phyloP scores from a whole-genome alignment of 176 grass and related monocot species.

The Zea luxurians region DNA sequence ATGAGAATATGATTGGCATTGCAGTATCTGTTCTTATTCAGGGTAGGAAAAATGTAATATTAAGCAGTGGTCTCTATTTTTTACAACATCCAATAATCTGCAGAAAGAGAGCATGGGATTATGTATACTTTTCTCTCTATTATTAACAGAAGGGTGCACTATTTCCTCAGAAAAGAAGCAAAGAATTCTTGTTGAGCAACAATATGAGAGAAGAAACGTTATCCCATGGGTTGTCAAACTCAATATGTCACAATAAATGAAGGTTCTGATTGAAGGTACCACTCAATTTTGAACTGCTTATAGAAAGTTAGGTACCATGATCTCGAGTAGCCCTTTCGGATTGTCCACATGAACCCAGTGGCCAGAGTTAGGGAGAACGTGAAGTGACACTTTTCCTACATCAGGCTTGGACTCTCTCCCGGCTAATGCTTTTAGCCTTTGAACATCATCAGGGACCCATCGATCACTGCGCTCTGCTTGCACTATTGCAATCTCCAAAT shows the following conservation, averaged over 20 bases:
- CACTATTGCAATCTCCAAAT: slow-evolving; percentile 73
- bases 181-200: neutral
- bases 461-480: slow-evolving; percentile 87
- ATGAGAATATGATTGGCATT: no score
- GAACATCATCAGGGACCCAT: slow-evolving; percentile 68
- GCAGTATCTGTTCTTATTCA: no score
- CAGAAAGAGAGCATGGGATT: neutral
- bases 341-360: slow-evolving; percentile 99
- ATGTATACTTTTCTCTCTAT: neutral
- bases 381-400: slow-evolving; percentile 60
- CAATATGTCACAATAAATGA: neutral
- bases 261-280: slow-evolving; percentile 6
- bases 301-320: slow-evolving; percentile 71
- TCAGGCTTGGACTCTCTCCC: slow-evolving; percentile 43
- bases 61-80: neutral
- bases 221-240: neutral
- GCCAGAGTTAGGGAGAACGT: slow-evolving; percentile 78
- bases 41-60: neutral
- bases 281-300: slow-evolving; percentile 33
- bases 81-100: neutral
- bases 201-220: neutral
- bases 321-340: slow-evolving; percentile 81
- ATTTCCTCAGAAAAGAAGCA: neutral
- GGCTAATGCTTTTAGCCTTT: slow-evolving; percentile 64
- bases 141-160: neutral